Base-by-base conservation (phyloP, 2,329 filamentous ascomycete species). In the Hymenoscyphus fructigenus region DNA sequence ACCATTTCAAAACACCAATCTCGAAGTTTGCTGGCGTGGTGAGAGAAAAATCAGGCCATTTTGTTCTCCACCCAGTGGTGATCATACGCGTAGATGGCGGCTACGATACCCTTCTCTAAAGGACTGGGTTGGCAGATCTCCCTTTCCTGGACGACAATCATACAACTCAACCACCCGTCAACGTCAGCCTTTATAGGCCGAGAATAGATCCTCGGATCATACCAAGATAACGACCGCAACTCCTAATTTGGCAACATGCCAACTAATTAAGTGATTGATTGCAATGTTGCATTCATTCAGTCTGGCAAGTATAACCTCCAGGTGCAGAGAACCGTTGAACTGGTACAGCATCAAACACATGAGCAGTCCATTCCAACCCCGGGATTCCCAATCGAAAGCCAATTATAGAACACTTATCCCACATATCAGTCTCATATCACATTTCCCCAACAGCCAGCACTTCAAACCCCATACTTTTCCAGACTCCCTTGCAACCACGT, bases 11-110 rank as follows among this genome's bases (percentile, higher is more conserved):
- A 50, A 50, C 44, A 23, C n/a, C 20, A 44, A 23, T 23, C 17
- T n/a, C 41, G 7, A 47, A 20, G 34, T 36, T 20, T 12, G 44
- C 44, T 50, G 44, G 20, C 53, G 20, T 10, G 32, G 2, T 12
- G 26, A 17, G 17, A 17, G 26, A 57, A 57, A 32, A 57, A 57
- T 57, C 53, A 57, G 53, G 26, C 53, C 53, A 57, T 32, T 34
- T 32, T 32, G 0, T 29, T 10, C 15, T 57, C 53, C n/a, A 9
- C 53, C 53, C 2, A 57, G 29, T 17, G 53, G 26, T 34, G 28
- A 57, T 57, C 53, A 57, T 34, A 57, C 53, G 26, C 53, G 26
- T 32, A 32, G 17, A 20, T 57, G 26, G 53, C 53, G 53, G 53
- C 29, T 57, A 57, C 26, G 10, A 28, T 34, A 6, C 28, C 53